phyloP scores from a whole-genome alignment of 257 asterid species.

The Penstemon barbatus region DNA sequence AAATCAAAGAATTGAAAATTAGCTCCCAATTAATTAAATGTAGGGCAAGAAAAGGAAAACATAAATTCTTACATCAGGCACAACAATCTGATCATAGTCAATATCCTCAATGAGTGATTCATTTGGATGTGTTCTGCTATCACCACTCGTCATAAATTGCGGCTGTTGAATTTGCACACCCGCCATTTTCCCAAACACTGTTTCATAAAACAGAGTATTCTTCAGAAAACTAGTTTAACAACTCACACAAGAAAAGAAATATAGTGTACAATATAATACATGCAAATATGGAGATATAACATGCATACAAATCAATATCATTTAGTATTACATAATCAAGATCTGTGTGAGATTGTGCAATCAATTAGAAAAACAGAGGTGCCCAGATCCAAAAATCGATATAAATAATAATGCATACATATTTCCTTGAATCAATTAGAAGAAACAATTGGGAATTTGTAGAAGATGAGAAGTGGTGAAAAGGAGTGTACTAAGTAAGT shows the following conservation, averaged over 20 bases:
- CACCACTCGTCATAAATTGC: conserved; percentile 71
- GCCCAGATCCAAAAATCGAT: conserved; percentile 26
- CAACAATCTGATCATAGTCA: conserved; percentile 85
- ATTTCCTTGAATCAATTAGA: neutral
- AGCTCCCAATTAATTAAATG: conserved; percentile 20
- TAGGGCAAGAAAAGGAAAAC: neutral
- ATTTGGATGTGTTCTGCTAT: conserved; percentile 48
- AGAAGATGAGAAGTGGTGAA: too few species aligned
- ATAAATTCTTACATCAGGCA: conserved; percentile 64
- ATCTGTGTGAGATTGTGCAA: conserved; percentile 22
- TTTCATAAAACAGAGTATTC: conserved; percentile 24
- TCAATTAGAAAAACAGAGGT: conserved; percentile 8
- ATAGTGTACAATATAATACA: neutral
- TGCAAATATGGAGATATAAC: neutral
- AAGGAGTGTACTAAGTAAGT: too few species aligned
- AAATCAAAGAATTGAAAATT: neutral
- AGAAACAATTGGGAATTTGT: neutral
- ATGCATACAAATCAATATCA: conserved; percentile 23
- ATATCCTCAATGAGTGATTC: conserved; percentile 69
- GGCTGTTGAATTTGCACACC: conserved; percentile 45
- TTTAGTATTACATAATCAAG: neutral
- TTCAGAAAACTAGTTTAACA: neutral
- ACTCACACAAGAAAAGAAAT: neutral
- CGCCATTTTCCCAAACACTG: conserved; percentile 53
- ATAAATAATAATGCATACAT: neutral